Percentiles rank a stretch among this genome's conserved stretches.
These are phyloP conservation scores for Triticum turgidum DNA, from an alignment of 176 grass and related monocot genomes.

Conservation along the genomic window DNA sequence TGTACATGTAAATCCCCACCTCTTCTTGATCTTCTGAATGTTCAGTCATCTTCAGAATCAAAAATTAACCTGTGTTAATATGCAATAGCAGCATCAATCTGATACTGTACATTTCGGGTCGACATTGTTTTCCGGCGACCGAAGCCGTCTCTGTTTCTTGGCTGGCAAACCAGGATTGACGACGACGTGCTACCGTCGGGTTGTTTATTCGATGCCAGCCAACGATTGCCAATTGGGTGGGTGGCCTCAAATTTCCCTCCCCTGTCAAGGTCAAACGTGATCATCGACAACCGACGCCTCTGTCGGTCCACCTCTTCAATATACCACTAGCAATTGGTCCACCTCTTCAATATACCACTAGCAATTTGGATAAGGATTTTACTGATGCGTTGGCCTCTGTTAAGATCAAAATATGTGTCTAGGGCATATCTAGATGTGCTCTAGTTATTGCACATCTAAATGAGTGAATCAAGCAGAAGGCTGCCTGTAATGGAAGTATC, in stretches of 20 bases:
- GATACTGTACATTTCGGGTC: background rate
- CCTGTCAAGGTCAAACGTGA: background rate
- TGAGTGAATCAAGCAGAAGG: no score
- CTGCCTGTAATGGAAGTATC: no score
- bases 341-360: background rate
- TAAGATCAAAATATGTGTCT: no score
- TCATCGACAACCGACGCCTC: background rate
- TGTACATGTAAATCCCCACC: background rate
- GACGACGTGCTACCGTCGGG: background rate
- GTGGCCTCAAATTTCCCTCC: background rate
- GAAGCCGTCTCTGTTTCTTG: background rate
- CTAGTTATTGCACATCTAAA: no score
- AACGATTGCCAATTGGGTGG: background rate
- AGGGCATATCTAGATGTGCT: no score
- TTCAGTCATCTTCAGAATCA: background rate
- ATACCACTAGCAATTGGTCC: background rate
- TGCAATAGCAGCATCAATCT: background rate
- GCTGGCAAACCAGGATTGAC: background rate
- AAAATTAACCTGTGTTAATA: background rate
- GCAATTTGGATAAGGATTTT: background rate
- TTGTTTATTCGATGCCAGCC: background rate
- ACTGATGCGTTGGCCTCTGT: no score
- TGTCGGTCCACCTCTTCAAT: background rate
- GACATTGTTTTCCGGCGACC: background rate
- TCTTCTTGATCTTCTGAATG: background rate